Percentiles rank a stretch among this genome's conserved stretches.
phyloP scores from a whole-genome alignment of 805 yeast genomes.

The Wickerhamomyces bisporus region DNA sequence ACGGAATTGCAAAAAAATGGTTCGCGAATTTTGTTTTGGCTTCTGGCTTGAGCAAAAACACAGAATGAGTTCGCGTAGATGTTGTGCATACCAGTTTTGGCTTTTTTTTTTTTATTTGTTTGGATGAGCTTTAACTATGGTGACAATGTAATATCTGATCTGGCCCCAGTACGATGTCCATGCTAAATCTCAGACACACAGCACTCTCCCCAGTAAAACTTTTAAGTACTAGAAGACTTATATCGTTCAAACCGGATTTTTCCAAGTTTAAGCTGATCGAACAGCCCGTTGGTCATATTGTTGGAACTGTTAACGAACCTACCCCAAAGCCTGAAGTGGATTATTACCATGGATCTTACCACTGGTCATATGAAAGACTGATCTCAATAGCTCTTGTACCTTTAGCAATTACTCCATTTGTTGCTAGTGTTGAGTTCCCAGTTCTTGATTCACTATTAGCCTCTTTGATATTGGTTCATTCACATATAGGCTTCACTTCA shows the following conservation, averaged over 20 bases:
- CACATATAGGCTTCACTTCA: constrained; percentile 66
- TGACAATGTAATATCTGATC: too few relatives aligned
- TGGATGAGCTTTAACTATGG: too few relatives aligned
- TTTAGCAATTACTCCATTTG: constrained; percentile 53
- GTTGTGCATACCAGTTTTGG: too few relatives aligned
- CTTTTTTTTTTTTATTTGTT: too few relatives aligned
- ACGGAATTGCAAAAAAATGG: constrained; percentile 15
- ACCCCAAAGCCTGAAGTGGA: constrained; percentile 54
- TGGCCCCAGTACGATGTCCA: too few relatives aligned
- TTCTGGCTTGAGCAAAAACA: too few relatives aligned
- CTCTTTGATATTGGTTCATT: constrained; percentile 54
- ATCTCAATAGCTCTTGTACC: constrained; percentile 62
- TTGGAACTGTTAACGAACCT: constrained; percentile 71
- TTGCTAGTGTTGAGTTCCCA: constrained; percentile 44
- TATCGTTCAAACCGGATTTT: constrained; percentile 21
- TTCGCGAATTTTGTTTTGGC: constrained; percentile 1
- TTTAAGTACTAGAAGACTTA: background rate
- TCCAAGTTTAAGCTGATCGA: constrained; percentile 41
- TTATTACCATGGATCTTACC: constrained; percentile 60
- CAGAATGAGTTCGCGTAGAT: too few relatives aligned
- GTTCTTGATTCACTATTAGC: constrained; percentile 53
- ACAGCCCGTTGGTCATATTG: constrained; percentile 71
- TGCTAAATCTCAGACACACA: too few relatives aligned
- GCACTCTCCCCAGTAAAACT: background rate
- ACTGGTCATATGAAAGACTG: constrained; percentile 68